Evolutionary conservation across 2,329 filamentous ascomycete species (phyloP), one percentile per base, ranked within the genome.

Genomic region (Diatrype stigma): DNA sequence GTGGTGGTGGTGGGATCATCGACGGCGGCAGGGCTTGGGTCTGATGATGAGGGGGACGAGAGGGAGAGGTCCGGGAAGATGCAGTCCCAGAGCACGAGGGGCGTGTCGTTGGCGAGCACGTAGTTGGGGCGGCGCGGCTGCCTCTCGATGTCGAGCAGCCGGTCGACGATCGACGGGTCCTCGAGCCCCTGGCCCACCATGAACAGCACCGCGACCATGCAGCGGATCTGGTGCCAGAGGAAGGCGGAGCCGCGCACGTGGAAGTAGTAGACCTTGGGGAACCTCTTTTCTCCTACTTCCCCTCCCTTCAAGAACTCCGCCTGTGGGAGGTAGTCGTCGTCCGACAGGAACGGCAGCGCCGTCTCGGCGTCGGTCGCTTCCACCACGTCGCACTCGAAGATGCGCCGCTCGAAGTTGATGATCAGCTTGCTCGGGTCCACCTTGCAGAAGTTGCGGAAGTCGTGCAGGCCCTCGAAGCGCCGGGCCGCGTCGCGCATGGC

Each of bases 401-500:
- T 90, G 42, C 82, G 80, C 40, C 94, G 79, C 60, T 82, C 74
- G 63, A 93, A 97, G 66, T 89, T 94, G 32, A 83, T 84, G 60
- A 96, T 89, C 70, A 96, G 90, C 75, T 97, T 97, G 61, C 80
- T 84, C 1, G 88, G 80, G 70, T 99, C 94, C 52, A 97, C 78
- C 70, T 96, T 96, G 79, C 94, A 97, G 66, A 97, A 89, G 70
- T 99, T 99, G 53, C 94, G 84, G 73, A 97, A 99, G 73, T 99
- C 94, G 70, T 97, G 90, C 47, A 85, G 70, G 6, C 94, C 94
- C 60, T 91, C 82, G 59, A 90, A 93, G 46, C 84, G 76, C 65
- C 83, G 86, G 22, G 93, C 94, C 0, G 89, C 94, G 61, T 84
- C 72, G 17, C 84, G 81, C 94, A 99, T 99, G 34, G 86, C 86